These are phyloP conservation scores for Penstemon barbatus DNA, from an alignment of 257 asterid genomes.

Conservation along the genomic window DNA sequence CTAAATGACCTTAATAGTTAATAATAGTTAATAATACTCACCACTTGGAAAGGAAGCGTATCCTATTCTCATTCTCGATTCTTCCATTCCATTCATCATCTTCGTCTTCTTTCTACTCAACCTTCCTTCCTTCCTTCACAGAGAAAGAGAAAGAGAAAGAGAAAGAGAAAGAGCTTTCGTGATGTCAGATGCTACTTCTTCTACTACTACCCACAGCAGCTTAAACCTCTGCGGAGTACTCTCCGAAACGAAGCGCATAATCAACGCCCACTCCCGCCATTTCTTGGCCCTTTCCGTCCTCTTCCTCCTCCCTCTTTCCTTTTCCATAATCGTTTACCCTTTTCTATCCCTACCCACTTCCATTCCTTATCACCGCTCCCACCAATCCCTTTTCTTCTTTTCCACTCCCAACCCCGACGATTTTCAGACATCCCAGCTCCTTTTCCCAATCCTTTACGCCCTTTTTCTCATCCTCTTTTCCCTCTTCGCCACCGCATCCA, in stretches of 20 bases:
- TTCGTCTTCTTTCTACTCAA: no score
- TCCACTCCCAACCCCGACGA: constrained; percentile 27
- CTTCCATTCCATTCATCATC: no score
- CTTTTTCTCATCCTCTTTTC: constrained; percentile 30
- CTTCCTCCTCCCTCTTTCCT: constrained; percentile 62
- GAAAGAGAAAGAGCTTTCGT: no score
- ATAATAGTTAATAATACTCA: no score
- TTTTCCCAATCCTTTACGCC: constrained; percentile 31
- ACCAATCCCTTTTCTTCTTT: constrained; percentile 37
- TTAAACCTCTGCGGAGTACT: constrained; percentile 63
- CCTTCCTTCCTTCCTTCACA: no score
- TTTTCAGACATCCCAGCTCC: constrained; percentile 21
- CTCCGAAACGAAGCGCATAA: constrained; percentile 56
- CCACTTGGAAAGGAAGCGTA: no score
- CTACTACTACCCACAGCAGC: background rate
- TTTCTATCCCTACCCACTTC: constrained; percentile 38
- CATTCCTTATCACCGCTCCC: constrained; percentile 23
- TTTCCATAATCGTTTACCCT: constrained; percentile 50
- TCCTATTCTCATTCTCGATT: no score
- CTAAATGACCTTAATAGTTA: no score
- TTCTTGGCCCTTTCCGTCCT: constrained; percentile 57
- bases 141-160: no score
- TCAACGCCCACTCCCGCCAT: constrained; percentile 65
- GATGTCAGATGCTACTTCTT: no score
- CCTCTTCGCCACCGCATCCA: constrained; percentile 46